These are phyloP conservation scores for Leccinum pachyderme DNA, from an alignment of 1,284 basidiomycete genomes.

Conservation along the genomic window DNA sequence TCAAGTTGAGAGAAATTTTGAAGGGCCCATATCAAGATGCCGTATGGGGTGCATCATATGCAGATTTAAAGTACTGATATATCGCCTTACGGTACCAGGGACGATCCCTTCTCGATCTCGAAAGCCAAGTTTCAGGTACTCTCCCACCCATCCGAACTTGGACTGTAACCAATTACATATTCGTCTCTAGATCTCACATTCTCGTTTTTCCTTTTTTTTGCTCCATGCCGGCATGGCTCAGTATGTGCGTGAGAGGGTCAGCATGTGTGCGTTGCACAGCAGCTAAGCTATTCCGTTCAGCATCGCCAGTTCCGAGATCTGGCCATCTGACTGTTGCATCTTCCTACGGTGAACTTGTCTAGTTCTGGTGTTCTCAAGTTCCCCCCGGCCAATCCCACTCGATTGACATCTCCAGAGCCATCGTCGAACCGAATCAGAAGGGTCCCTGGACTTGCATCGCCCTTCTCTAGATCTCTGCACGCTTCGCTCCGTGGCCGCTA, in stretches of 20 bases:
- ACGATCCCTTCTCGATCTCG: slow-evolving; percentile 37
- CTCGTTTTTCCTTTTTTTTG: slow-evolving; percentile 4
- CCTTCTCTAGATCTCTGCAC: slow-evolving; percentile 31
- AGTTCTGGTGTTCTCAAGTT: slow-evolving; percentile 24
- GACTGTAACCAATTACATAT: slow-evolving; percentile 26
- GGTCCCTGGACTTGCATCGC: slow-evolving; percentile 25
- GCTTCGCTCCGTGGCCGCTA: slow-evolving; percentile 25
- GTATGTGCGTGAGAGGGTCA: slow-evolving; percentile 19
- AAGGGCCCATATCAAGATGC: slow-evolving; percentile 33
- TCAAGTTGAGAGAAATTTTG: slow-evolving; percentile 22
- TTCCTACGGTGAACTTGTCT: slow-evolving; percentile 31
- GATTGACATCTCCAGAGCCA: slow-evolving; percentile 33
- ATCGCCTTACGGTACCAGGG: slow-evolving; percentile 37
- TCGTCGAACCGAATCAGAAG: slow-evolving; percentile 28
- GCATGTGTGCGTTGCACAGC: slow-evolving; percentile 21
- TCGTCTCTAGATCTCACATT: slow-evolving; percentile 28
- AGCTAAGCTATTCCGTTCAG: slow-evolving; percentile 7
- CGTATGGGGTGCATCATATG: slow-evolving; percentile 32
- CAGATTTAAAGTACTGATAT: slow-evolving; percentile 37
- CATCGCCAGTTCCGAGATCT: slow-evolving; percentile 26
- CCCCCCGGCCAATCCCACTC: slow-evolving; percentile 32
- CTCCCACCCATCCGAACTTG: slow-evolving; percentile 32
- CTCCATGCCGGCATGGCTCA: slow-evolving; percentile 27
- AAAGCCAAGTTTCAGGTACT: slow-evolving; percentile 38
- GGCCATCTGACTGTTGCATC: slow-evolving; percentile 12